Base-by-base conservation (phyloP, 192 early-diverging fungal genomes). In the Haplosporangium gracile region DNA sequence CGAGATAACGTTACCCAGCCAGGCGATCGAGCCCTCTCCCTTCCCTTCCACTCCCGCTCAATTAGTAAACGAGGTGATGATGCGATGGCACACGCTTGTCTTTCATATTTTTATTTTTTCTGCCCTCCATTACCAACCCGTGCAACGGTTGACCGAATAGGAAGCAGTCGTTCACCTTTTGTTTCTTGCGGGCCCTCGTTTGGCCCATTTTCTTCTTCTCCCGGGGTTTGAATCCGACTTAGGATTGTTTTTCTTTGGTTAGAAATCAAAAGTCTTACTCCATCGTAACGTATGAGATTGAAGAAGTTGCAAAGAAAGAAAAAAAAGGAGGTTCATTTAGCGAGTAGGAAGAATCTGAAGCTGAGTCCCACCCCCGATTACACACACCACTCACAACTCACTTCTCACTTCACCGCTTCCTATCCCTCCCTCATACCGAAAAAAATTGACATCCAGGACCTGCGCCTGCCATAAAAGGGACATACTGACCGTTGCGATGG, bases 1-100 rank as follows among this genome's bases (percentile, higher is more conserved):
- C 11, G 2, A 65, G 60, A 65, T 65, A 65, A 65, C 60, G 60
- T 65, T 65, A 6, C 60, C 26, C 55, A n/a, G n/a, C 13, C 60
- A n/a, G 49, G 57, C 57, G 57, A 63, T 63, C 57, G 26, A 63
- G 57, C 57, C 57, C 47, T 49, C 2, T 49, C 8, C 42, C 42
- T 49, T 49, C 13, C 15, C 15, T 49, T 11, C 15, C 11, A 16
- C 15, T 65, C 60, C 13, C 29, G 1, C 29, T 65, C 60, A 65
- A 65, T 65, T 65, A 34, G 60, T 65, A 65, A 65, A 65, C 60
- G 60, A 65, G 29, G 60, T 11, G 29, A 65, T 65, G 60, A 65
- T 65, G 60, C 29, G 60, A 65, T 65, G 10, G 29, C 60, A 65
- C 60, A 65, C 60, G 9, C 32, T 65, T 65, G 60, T 65, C 60